Evolutionary conservation across 1,284 basidiomycete genomes (phyloP).

Genomic region (Heliocybe sulcata): DNA sequence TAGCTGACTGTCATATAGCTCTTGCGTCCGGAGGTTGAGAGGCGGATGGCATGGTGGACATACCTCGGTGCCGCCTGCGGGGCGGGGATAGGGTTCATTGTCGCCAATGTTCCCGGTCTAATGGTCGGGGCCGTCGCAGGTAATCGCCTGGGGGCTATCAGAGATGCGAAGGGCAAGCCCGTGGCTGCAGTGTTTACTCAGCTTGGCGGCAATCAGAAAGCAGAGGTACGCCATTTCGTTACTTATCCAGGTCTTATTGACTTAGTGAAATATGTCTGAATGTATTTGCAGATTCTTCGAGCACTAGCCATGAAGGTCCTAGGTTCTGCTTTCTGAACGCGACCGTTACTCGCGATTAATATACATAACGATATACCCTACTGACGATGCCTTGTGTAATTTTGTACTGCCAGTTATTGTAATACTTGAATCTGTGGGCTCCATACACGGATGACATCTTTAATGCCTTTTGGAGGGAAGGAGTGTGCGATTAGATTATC

Average conservation of each 20-base stretch:
- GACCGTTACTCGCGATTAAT: not conserved
- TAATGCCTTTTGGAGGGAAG: too few relatives aligned
- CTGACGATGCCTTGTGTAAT: not conserved
- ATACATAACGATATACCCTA: not conserved
- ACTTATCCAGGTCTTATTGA: not conserved
- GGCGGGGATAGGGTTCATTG: conserved; percentile 77
- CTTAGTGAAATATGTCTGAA: not conserved
- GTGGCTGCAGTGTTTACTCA: conserved; percentile 88
- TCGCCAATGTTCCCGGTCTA: conserved; percentile 81
- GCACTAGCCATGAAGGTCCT: conserved; percentile 88
- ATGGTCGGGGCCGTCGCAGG: conserved; percentile 79
- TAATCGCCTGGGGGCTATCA: conserved; percentile 78
- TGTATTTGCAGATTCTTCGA: conserved; percentile 63
- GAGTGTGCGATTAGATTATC: not conserved
- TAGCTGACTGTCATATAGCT: conserved; percentile 34
- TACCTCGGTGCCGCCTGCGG: conserved; percentile 69
- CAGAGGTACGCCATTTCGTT: conserved; percentile 56
- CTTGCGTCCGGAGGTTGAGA: conserved; percentile 71
- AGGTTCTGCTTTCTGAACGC: conserved; percentile 48
- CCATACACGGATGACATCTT: too few relatives aligned
- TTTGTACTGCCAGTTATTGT: not conserved
- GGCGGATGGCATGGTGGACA: conserved; percentile 65
- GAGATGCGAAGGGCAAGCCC: conserved; percentile 90
- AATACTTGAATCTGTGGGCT: too few relatives aligned
- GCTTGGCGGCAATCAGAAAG: conserved; percentile 76